phyloP scores from a whole-genome alignment of 2,329 filamentous ascomycete genomes.

The Pseudocercospora vitis region DNA sequence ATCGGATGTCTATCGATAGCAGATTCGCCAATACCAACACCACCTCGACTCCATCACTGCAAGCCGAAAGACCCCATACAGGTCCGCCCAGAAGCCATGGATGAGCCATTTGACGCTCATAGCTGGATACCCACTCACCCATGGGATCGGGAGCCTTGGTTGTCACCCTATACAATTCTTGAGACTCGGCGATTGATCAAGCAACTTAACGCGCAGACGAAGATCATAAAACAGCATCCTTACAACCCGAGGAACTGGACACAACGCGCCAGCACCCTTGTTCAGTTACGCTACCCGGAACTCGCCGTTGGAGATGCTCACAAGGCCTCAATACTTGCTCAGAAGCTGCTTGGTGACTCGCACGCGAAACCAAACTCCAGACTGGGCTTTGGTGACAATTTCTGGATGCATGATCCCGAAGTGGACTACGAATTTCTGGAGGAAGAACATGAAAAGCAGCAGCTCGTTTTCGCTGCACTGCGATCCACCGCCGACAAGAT shows the following conservation, averaged over 20 bases:
- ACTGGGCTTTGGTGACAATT: slow-evolving; percentile 30
- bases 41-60: not conserved
- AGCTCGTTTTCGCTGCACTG: slow-evolving; percentile 11
- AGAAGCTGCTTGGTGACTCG: slow-evolving; percentile 14
- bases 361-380: slow-evolving; percentile 15
- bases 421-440: slow-evolving; percentile 13
- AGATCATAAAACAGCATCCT: slow-evolving; percentile 21
- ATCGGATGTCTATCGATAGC: not conserved
- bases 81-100: slow-evolving; percentile 18
- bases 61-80: not conserved
- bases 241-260: slow-evolving; percentile 34
- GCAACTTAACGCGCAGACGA: slow-evolving; percentile 20
- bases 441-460: slow-evolving; percentile 13
- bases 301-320: slow-evolving; percentile 33
- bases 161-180: slow-evolving; percentile 4
- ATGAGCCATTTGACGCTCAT: slow-evolving; percentile 20
- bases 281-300: slow-evolving; percentile 31
- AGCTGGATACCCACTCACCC: slow-evolving; percentile 25
- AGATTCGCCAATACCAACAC: not conserved
- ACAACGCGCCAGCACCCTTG: slow-evolving; percentile 23
- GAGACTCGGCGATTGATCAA: slow-evolving; percentile 7
- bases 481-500: slow-evolving; percentile 21
- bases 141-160: slow-evolving; percentile 13
- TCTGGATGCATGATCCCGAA: slow-evolving; percentile 32
- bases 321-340: slow-evolving; percentile 29